These are phyloP conservation scores for Trametes coccinea DNA, from an alignment of 768 basidiomycete genomes.

Conservation along the genomic window DNA sequence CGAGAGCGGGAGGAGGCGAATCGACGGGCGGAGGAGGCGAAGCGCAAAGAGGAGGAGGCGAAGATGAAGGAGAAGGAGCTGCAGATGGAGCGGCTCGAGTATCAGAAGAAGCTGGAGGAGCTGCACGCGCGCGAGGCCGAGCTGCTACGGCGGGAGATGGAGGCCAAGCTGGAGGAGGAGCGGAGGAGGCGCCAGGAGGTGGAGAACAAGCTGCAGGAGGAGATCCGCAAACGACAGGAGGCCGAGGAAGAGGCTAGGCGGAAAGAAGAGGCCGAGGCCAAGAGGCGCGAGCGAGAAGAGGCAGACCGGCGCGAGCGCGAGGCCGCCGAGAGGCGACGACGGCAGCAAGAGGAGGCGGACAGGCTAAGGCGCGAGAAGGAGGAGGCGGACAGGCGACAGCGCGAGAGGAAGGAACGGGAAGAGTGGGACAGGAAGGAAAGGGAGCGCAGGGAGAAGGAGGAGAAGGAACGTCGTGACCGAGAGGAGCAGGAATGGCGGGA, in stretches of 20 bases:
- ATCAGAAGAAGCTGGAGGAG: constrained; percentile 31
- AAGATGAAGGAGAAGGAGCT: constrained; percentile 20
- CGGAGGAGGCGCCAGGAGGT: constrained; percentile 34
- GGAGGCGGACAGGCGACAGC: constrained; percentile 25
- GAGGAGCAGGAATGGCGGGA: constrained; percentile 8
- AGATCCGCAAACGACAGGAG: constrained; percentile 24
- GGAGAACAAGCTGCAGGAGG: constrained; percentile 36
- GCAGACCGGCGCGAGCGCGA: constrained; percentile 25
- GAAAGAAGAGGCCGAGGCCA: constrained; percentile 38
- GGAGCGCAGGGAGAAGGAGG: constrained; percentile 24
- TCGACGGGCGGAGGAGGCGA: constrained; percentile 24
- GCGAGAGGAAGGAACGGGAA: constrained; percentile 36
- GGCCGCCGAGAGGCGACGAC: constrained; percentile 18
- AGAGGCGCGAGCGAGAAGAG: constrained; percentile 25
- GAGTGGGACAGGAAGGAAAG: constrained; percentile 35
- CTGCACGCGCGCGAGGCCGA: constrained; percentile 30
- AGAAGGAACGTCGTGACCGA: constrained; percentile 15
- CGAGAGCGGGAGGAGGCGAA: too few species aligned
- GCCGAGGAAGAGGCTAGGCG: constrained; percentile 29
- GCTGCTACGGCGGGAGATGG: constrained; percentile 32
- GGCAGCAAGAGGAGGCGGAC: constrained; percentile 12
- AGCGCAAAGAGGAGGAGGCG: constrained; percentile 24
- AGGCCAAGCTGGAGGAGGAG: constrained; percentile 29
- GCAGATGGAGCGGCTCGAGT: too few species aligned
- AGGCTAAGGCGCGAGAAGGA: constrained; percentile 22